A percentile compares a stretch with the other conserved stretches of the same genome.
phyloP scores from a whole-genome alignment of 75 land plant genomes.

The Cunninghamia lanceolata region DNA sequence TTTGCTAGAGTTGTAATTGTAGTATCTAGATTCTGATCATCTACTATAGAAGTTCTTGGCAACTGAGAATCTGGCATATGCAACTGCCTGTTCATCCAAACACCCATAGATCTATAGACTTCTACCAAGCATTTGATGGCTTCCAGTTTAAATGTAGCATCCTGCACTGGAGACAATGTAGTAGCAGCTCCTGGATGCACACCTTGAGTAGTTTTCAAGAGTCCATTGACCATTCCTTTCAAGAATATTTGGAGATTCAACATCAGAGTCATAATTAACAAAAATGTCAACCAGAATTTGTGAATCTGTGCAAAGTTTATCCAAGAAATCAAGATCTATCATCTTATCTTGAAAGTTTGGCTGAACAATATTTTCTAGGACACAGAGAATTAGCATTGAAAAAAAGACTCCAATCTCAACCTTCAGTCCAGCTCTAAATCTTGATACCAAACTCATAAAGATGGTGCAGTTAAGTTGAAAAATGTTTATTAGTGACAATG shows the following conservation, averaged over 20 bases:
- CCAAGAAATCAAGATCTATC: conserved; percentile 61
- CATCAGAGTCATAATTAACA: too few species aligned
- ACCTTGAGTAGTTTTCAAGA: conserved; percentile 74
- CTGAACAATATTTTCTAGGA: conserved; percentile 72
- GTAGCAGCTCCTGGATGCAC: too few species aligned
- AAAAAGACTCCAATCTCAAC: conserved; percentile 83
- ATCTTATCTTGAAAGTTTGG: conserved; percentile 73
- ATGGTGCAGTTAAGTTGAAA: conserved; percentile 78
- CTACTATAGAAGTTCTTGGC: conserved; percentile 38
- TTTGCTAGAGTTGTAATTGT: too few species aligned
- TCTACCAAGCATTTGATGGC: too few species aligned
- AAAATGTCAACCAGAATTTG: conserved; percentile 56
- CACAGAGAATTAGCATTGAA: conserved; percentile 75
- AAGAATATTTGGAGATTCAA: too few species aligned
- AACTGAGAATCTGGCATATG: conserved; percentile 29
- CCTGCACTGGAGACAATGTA: too few species aligned
- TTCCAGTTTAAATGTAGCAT: too few species aligned
- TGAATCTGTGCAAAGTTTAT: conserved; percentile 62
- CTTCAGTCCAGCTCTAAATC: conserved; percentile 69
- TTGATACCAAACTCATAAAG: conserved; percentile 53
- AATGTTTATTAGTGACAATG: conserved; percentile 54
- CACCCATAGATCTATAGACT: conserved; percentile 81
- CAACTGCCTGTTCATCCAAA: conserved; percentile 82
- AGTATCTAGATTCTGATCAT: too few species aligned
- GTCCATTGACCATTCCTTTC: conserved; percentile 83